Evolutionary conservation across 805 yeast genomes (phyloP).

Genomic region (Candida pini): DNA sequence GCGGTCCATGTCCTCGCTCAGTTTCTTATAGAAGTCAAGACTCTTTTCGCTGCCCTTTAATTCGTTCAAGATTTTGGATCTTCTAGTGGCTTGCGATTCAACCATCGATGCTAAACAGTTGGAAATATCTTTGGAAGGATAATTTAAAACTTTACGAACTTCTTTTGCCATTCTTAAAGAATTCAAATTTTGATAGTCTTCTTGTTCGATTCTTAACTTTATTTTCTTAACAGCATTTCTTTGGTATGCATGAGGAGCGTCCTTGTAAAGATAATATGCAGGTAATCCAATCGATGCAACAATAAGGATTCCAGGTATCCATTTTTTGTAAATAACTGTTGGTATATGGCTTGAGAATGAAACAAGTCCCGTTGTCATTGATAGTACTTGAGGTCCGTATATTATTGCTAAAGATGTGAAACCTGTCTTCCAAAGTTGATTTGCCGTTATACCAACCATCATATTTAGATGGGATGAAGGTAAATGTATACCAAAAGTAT

Average conservation of each 20-base stretch:
- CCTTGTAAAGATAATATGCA: conserved; percentile 53
- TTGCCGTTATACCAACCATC: conserved; percentile 15
- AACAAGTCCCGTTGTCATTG: conserved; percentile 26
- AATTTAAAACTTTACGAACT: conserved; percentile 71
- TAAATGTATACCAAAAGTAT: conserved; percentile 27
- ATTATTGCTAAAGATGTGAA: conserved; percentile 20
- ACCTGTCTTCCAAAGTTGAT: conserved; percentile 23
- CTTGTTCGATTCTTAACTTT: conserved; percentile 49
- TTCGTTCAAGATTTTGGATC: conserved; percentile 47
- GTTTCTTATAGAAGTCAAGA: conserved; percentile 45
- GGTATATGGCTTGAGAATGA: conserved; percentile 27
- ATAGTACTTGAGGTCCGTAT: conserved; percentile 25
- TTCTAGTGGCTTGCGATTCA: conserved; percentile 54
- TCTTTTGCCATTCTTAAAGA: conserved; percentile 77
- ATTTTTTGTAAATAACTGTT: conserved; percentile 13
- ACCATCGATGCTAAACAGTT: conserved; percentile 60
- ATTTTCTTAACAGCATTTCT: conserved; percentile 74
- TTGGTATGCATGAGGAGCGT: conserved; percentile 87
- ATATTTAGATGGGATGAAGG: conserved; percentile 32
- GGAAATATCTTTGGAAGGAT: conserved; percentile 79
- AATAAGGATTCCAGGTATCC: conserved; percentile 29
- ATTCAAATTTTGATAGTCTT: conserved; percentile 76
- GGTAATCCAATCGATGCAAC: conserved; percentile 31
- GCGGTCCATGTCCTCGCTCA: conserved; percentile 25
- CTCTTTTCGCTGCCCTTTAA: conserved; percentile 54